These are phyloP conservation scores for Peterozyma toletana DNA, from an alignment of 805 yeast genomes.

Conservation along the genomic window DNA sequence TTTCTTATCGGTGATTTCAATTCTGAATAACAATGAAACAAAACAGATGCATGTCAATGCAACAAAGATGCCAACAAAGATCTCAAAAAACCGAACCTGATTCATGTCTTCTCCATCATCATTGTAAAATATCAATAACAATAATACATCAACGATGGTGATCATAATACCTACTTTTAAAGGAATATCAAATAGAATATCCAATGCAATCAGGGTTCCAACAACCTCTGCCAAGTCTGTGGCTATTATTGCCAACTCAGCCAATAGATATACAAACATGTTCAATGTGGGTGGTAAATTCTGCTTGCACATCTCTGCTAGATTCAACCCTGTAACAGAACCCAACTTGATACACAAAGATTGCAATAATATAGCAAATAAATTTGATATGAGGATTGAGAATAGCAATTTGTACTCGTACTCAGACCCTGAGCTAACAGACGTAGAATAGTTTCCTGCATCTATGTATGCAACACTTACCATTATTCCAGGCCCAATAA, in stretches of 20 bases:
- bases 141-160: conserved; percentile 79
- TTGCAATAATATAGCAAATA: conserved; percentile 85
- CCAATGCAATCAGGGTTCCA: conserved; percentile 93
- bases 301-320: conserved; percentile 79
- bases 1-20: conserved; percentile 46
- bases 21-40: conserved; percentile 66
- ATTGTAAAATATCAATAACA: conserved; percentile 81
- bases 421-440: conserved; percentile 89
- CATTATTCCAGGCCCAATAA: conserved; percentile 93
- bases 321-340: conserved; percentile 86
- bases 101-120: conserved; percentile 71
- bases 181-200: conserved; percentile 76
- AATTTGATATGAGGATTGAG: conserved; percentile 69
- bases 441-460: conserved; percentile 95
- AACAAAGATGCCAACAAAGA: conserved; percentile 71
- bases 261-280: conserved; percentile 59
- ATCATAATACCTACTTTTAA: conserved; percentile 75
- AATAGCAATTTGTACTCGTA: conserved; percentile 75
- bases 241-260: conserved; percentile 89
- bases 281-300: conserved; percentile 62
- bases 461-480: conserved; percentile 95
- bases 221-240: conserved; percentile 96
- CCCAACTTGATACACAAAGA: conserved; percentile 82
- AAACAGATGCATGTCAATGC: conserved; percentile 82
- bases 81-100: conserved; percentile 74